Evolutionary conservation across 2,329 filamentous ascomycete genomes (phyloP), one percentile per base, ranked within the genome.

Genomic region (Drechslerella coelobrocha): DNA sequence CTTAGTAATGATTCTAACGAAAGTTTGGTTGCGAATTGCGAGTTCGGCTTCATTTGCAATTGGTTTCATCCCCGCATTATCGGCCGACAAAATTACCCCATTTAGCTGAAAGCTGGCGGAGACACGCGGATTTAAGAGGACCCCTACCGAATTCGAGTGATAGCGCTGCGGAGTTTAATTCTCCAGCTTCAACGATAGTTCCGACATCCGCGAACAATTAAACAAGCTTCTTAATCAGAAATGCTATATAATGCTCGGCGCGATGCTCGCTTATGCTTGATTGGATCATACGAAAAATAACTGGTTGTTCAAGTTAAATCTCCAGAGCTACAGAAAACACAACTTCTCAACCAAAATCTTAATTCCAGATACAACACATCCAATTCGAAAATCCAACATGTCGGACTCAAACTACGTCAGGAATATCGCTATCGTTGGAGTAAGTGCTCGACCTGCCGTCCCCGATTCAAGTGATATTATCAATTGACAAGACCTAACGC

Each of bases 361-460:
- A 17, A 31, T 41, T 41, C 3, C 21, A 31, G 48, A 55, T 29
- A 63, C 60, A 56, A 62, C 27, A 3, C 10, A 6, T 2, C 23
- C n/a, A 21, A 21, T 4, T 31, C 4, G 4, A 63, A 60, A 63
- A 59, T 63, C 24, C 59, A 71, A 63, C 66, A 71, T 63, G 66
- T 54, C 59, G 9, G 14, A n/a, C 41, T 9, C 7, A 17, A 72
- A 72, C 43, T 61, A 61, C 19, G 45, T 50, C n/a, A 48, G 52
- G n/a, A 65, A 66, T n/a, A 23, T 72, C 24, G 68, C 68, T 17
- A 10, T 72, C 3, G 68, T 72, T 45, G 68, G 68, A 2, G 68
- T 72, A 72, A 47, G 61, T 24, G 39, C 17, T n/a, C n/a, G n/a
- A n/a, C n/a, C n/a, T n/a, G n/a, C n/a, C n/a, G n/a, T n/a, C n/a